These are phyloP conservation scores for Triticum monococcum DNA, from an alignment of 176 grass and related monocot genomes.

Conservation along the genomic window DNA sequence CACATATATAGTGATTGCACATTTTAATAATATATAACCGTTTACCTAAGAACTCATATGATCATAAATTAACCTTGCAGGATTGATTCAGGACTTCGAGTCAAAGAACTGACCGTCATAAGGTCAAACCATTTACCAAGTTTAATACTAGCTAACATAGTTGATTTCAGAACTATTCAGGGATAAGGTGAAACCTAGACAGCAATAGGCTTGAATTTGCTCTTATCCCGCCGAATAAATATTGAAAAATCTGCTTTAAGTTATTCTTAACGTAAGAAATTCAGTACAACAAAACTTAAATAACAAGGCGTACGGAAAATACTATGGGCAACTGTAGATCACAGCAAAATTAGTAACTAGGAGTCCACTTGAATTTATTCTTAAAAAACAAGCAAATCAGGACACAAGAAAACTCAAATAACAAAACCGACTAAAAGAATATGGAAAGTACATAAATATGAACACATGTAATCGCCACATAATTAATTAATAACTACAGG, in stretches of 20 bases:
- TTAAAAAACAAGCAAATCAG: background rate
- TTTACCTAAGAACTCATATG: background rate
- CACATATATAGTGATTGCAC: background rate
- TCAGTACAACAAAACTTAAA: conserved; percentile 6
- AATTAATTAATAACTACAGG: background rate
- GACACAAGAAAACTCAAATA: conserved; percentile 9
- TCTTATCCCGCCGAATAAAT: background rate
- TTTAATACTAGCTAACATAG: background rate
- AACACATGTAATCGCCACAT: background rate
- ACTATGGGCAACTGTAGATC: background rate
- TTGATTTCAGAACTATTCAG: background rate
- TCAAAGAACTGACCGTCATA: background rate
- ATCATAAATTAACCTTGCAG: background rate
- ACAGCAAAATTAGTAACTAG: background rate
- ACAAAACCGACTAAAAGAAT: background rate
- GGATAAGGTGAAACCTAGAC: conserved; percentile 9
- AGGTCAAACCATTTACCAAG: conserved; percentile 1
- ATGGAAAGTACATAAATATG: background rate
- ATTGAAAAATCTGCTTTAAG: background rate
- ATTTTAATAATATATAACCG: background rate
- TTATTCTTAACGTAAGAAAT: background rate
- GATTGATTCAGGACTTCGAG: background rate
- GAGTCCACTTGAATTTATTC: background rate
- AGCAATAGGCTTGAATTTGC: background rate
- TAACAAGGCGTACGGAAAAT: background rate